Evolutionary conservation across 371 early-diverging fungal species (phyloP), one percentile per base, ranked within the genome.

Genomic region (Rhizopus sp.): DNA sequence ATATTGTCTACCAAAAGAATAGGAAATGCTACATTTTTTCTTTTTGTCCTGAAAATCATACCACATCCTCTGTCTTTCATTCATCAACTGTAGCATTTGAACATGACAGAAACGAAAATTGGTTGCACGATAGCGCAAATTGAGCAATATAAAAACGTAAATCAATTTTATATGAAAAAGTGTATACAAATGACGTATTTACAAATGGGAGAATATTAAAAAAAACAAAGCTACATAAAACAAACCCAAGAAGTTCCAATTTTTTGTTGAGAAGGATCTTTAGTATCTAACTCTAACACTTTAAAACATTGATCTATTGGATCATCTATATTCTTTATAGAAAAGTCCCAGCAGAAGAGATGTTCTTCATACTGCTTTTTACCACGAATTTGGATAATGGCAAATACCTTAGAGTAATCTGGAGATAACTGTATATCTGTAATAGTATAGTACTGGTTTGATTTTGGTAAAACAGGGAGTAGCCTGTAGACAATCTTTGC

Each of bases 401-500:
- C 68, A 53, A 68, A 61, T 8, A 68, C 66, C 23, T 66, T 64
- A 6, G 72, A 57, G 46, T 31, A 62, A n/a, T 72, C 66, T 2
- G 69, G 66, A 5, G 55, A 57, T 2, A 68, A 8, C 6, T 67
- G 63, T 23, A 78, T 68, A 55, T 78, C 79, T 5, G 72, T 73
- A 9, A 78, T 73, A 30, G 64, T 60, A 32, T 69, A 73, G 2
- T 55, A 34, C 30, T 59, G 50, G 30, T 58, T 49, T 8, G 66
- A 59, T 5, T 46, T 38, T 4, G 62, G 62, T 7, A 68, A 32
- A 4, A 39, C 57, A 33, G 78, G 79, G 1, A 77, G 62, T 5
- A 84, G 61, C 13, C 78, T 72, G 48, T 80, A 82, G 0, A 61
- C 66, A 13, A 77, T 55, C 15, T 77, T 62, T 2, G 82, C 82